These are phyloP conservation scores for Plectosphaerella cucumerina DNA, from an alignment of 2,329 filamentous ascomycete genomes.

Conservation along the genomic window DNA sequence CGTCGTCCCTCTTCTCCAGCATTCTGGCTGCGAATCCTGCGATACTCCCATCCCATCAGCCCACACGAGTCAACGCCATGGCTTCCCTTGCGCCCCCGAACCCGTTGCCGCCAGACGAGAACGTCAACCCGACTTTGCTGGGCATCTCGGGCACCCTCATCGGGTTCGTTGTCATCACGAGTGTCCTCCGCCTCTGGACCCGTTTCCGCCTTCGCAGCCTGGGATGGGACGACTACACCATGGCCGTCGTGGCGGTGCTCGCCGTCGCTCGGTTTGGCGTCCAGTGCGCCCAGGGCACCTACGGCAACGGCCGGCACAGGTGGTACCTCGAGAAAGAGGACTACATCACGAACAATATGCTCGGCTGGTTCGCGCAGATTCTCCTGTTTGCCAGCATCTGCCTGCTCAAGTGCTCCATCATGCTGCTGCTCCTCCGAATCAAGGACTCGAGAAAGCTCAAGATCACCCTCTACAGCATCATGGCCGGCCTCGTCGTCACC, in stretches of 20 bases:
- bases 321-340: constrained; percentile 25
- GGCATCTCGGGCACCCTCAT: constrained; percentile 26
- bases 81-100: constrained; percentile 16
- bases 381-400: constrained; percentile 34
- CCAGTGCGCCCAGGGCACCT: constrained; percentile 24
- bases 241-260: constrained; percentile 22
- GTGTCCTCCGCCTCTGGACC: constrained; percentile 24
- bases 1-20: no score
- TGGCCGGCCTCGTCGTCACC: constrained; percentile 24
- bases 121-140: constrained; percentile 25
- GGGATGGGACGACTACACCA: constrained; percentile 33
- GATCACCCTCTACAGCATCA: constrained; percentile 24
- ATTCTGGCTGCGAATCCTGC: no score
- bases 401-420: constrained; percentile 36
- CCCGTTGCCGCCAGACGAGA: constrained; percentile 32
- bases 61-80: no score
- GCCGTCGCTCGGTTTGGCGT: constrained; percentile 24
- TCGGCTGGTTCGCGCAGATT: constrained; percentile 34
- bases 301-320: constrained; percentile 34
- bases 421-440: constrained; percentile 35
- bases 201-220: constrained; percentile 20
- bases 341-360: constrained; percentile 29
- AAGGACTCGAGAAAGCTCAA: constrained; percentile 27
- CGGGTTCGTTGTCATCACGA: constrained; percentile 24
- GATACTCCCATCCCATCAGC: no score